These are phyloP conservation scores for Diplodia scrobiculata DNA, from an alignment of 2,329 filamentous ascomycete genomes.

Conservation along the genomic window DNA sequence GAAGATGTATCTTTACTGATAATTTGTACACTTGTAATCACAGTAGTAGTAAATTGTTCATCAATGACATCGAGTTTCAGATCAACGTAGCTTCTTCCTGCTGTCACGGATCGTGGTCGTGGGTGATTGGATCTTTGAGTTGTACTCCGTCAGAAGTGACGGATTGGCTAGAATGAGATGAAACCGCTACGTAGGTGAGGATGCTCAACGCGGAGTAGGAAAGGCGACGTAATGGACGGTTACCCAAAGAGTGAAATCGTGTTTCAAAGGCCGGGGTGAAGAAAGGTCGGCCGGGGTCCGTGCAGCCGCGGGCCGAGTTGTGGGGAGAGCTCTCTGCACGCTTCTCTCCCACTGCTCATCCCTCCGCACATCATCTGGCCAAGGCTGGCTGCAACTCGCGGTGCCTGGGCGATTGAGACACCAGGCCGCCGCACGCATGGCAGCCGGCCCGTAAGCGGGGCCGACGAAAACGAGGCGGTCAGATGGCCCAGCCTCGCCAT, in stretches of 20 bases:
- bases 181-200: neutral
- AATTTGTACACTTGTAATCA: neutral
- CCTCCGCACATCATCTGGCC: constrained; percentile 23
- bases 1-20: neutral
- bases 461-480: constrained; percentile 1
- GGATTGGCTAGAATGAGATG: neutral
- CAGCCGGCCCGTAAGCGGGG: neutral
- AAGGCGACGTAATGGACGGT: no score
- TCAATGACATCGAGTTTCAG: neutral
- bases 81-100: neutral
- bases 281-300: neutral
- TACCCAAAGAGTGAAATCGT: neutral
- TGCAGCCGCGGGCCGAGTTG: constrained; percentile 14
- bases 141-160: neutral
- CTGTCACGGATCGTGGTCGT: neutral
- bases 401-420: constrained; percentile 12
- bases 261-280: no score
- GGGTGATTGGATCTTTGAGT: neutral
- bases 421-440: neutral
- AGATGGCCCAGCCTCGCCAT: constrained; percentile 12
- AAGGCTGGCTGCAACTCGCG: constrained; percentile 3
- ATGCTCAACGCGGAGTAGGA: neutral
- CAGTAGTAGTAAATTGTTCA: no score
- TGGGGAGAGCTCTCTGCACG: constrained; percentile 11
- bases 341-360: neutral